phyloP scores from a whole-genome alignment of 345 rosid species.

The Triadica sebifera region DNA sequence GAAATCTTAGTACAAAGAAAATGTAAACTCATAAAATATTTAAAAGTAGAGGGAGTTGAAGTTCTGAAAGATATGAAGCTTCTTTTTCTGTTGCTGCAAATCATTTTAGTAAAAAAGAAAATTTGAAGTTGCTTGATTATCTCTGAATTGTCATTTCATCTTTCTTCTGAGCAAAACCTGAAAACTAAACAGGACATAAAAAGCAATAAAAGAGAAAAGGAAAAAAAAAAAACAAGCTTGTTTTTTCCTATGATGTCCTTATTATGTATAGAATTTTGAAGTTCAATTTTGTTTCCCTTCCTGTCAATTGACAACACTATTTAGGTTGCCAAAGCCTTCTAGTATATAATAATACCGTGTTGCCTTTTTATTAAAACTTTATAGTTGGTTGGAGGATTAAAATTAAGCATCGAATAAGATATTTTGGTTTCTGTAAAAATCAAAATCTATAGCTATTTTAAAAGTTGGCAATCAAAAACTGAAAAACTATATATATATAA shows the following conservation, averaged over 20 bases:
- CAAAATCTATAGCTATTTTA: no score
- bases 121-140: conserved; percentile 12
- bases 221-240: neutral
- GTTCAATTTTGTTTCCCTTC: no score
- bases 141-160: conserved; percentile 1
- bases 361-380: no score
- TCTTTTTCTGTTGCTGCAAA: conserved; percentile 19
- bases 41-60: neutral
- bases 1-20: conserved; percentile 7
- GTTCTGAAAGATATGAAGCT: conserved; percentile 17
- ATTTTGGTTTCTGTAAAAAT: no score
- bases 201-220: neutral
- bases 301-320: no score
- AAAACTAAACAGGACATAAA: conserved; percentile 6
- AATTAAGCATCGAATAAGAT: no score
- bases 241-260: neutral
- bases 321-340: no score
- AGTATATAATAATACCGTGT: no score
- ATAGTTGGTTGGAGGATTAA: no score
- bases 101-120: conserved; percentile 35
- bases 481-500: no score
- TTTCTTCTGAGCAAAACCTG: neutral
- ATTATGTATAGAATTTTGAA: no score
- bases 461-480: no score
- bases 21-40: conserved; percentile 16